These are phyloP conservation scores for Populus hybrid DNA, from an alignment of 441 rosid genomes.

Conservation along the genomic window DNA sequence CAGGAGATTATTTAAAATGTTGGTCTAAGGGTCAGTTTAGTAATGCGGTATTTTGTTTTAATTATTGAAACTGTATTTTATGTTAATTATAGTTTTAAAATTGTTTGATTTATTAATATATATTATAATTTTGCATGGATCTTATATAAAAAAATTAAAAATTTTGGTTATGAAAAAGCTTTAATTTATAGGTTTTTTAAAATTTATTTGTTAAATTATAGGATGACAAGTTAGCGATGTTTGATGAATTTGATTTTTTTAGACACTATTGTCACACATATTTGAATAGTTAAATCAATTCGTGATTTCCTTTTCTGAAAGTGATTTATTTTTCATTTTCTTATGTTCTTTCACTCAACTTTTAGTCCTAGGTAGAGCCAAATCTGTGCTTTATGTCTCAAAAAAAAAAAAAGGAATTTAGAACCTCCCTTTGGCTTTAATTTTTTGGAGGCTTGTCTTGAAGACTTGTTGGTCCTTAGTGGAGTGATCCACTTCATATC, in stretches of 20 bases:
- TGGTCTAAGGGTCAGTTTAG: background rate
- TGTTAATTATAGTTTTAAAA: too few species aligned
- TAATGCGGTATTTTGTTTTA: too few species aligned
- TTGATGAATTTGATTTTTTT: background rate
- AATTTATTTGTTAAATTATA: too few species aligned
- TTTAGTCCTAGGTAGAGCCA: background rate
- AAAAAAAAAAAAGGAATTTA: background rate
- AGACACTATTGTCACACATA: background rate
- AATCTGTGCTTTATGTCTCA: background rate
- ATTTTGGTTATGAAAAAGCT: too few species aligned
- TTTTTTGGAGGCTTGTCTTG: background rate
- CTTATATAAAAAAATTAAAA: too few species aligned
- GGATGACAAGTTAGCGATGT: too few species aligned
- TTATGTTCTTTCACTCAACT: background rate
- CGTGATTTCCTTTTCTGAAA: background rate
- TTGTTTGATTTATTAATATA: too few species aligned
- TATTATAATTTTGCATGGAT: too few species aligned
- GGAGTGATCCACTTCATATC: background rate
- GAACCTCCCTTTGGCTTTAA: background rate
- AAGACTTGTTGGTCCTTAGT: background rate
- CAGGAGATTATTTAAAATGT: background rate
- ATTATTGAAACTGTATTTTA: too few species aligned
- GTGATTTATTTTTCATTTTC: background rate
- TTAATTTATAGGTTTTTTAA: too few species aligned
- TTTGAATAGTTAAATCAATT: background rate